A percentile compares a stretch with the other conserved stretches of the same genome.
phyloP scores from a whole-genome alignment of 768 basidiomycete species.

The Ramaria rubella region DNA sequence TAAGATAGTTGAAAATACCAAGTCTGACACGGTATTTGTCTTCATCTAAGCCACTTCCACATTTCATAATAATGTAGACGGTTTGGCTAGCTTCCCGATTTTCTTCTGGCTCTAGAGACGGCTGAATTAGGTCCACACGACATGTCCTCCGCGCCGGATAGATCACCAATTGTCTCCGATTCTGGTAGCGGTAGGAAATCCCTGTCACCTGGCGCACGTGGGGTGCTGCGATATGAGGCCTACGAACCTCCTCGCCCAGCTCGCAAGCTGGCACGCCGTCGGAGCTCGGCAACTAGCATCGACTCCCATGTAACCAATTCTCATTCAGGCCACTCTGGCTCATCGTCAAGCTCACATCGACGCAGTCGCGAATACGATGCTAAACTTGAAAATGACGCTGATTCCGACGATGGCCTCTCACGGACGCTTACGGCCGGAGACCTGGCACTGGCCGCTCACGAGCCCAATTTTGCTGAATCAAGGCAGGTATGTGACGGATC shows the following conservation, averaged over 20 bases:
- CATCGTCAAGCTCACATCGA: conserved; percentile 28
- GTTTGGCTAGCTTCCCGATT: conserved; percentile 59
- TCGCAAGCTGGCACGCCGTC: conserved; percentile 37
- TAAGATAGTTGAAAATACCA: conserved; percentile 41
- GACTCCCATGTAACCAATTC: conserved; percentile 8
- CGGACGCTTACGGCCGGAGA: conserved; percentile 38
- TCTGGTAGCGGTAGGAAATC: not conserved
- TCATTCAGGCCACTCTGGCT: conserved; percentile 30
- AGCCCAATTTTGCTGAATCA: conserved; percentile 23
- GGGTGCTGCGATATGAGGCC: conserved; percentile 60
- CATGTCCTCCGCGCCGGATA: not conserved
- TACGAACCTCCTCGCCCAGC: conserved; percentile 57
- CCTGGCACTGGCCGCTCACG: conserved; percentile 34
- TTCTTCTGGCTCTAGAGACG: conserved; percentile 44
- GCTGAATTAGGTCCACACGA: conserved; percentile 16
- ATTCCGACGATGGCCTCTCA: conserved; percentile 21
- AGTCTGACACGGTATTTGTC: conserved; percentile 49
- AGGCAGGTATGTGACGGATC: not conserved
- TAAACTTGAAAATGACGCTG: conserved; percentile 21
- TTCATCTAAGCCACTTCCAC: conserved; percentile 1
- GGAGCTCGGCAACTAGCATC: conserved; percentile 23
- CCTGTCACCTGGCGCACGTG: conserved; percentile 16
- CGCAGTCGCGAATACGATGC: conserved; percentile 27
- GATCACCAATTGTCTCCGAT: not conserved
- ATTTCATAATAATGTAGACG: conserved; percentile 10